Percentiles rank a stretch among this genome's conserved stretches.
Evolutionary conservation across 2,329 filamentous ascomycete species (phyloP).

Genomic region (Aspergillus felis): DNA sequence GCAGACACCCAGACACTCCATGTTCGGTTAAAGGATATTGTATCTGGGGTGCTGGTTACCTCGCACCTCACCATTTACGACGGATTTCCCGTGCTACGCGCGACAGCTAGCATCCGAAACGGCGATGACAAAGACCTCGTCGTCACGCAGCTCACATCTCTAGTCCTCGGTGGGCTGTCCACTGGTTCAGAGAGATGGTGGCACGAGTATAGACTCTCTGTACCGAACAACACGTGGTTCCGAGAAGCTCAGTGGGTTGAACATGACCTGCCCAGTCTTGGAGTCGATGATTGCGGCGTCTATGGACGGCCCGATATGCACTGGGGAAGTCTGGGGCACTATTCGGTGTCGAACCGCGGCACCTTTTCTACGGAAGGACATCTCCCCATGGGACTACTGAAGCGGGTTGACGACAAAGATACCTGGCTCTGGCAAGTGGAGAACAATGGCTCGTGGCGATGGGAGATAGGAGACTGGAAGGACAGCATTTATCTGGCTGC

Average conservation of each 20-base stretch:
- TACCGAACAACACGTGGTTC: constrained; percentile 31
- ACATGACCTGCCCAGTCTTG: constrained; percentile 22
- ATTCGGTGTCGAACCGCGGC: constrained; percentile 23
- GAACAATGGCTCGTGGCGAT: constrained; percentile 35
- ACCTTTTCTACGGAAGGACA: constrained; percentile 27
- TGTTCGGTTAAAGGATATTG: constrained; percentile 13
- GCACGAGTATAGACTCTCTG: constrained; percentile 20
- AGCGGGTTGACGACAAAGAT: constrained; percentile 15
- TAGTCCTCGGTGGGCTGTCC: constrained; percentile 20
- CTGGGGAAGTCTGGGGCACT: constrained; percentile 16
- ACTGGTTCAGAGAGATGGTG: constrained; percentile 15
- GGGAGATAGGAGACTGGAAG: constrained; percentile 35
- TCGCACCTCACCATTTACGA: constrained; percentile 19
- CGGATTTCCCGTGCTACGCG: constrained; percentile 15
- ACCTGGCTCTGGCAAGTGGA: constrained; percentile 37
- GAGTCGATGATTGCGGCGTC: constrained; percentile 25
- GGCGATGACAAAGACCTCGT: constrained; percentile 5
- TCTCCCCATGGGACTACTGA: constrained; percentile 30
- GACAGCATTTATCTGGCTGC: constrained; percentile 30
- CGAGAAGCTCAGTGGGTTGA: constrained; percentile 32
- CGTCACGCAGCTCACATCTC: constrained; percentile 21
- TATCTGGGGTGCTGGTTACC: constrained; percentile 13
- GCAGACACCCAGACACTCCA: constrained; percentile 10
- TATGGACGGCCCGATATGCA: constrained; percentile 17
- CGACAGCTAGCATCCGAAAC: constrained; percentile 20